Evolutionary conservation across 2,329 filamentous ascomycete genomes (phyloP).

Genomic region (Ophiostoma ulmi): DNA sequence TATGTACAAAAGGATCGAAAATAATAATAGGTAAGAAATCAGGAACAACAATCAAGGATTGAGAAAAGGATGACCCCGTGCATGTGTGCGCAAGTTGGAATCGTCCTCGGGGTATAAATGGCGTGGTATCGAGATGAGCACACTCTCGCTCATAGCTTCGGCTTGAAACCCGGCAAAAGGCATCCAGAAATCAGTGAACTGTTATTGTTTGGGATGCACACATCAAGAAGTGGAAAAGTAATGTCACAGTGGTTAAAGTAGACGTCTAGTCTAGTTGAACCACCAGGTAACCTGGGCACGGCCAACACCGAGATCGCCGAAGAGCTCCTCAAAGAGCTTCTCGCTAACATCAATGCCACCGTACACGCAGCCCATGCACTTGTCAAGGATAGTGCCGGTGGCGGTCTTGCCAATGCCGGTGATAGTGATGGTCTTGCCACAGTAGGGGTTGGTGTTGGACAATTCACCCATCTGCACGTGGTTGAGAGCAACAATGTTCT

Average conservation of each 20-base stretch:
- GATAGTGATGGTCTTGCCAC: constrained; percentile 64
- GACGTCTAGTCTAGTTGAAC: constrained; percentile 29
- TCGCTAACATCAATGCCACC: constrained; percentile 49
- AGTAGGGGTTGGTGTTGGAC: constrained; percentile 66
- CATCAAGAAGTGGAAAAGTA: background rate
- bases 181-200: background rate
- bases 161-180: background rate
- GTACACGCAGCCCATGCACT: constrained; percentile 63
- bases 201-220: background rate
- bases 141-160: too few species aligned
- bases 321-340: constrained; percentile 47
- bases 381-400: constrained; percentile 62
- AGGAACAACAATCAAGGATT: too few species aligned
- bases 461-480: constrained; percentile 55
- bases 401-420: constrained; percentile 49
- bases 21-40: background rate
- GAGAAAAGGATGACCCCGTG: too few species aligned
- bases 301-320: constrained; percentile 36
- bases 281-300: constrained; percentile 33
- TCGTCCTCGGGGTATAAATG: too few species aligned
- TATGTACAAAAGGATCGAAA: background rate
- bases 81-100: too few species aligned
- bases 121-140: too few species aligned
- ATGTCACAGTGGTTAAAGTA: background rate
- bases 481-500: constrained; percentile 66